Percentiles rank a stretch among this genome's conserved stretches.
phyloP scores from a whole-genome alignment of 176 grass and related monocot genomes.

The Dactylis glomerata region DNA sequence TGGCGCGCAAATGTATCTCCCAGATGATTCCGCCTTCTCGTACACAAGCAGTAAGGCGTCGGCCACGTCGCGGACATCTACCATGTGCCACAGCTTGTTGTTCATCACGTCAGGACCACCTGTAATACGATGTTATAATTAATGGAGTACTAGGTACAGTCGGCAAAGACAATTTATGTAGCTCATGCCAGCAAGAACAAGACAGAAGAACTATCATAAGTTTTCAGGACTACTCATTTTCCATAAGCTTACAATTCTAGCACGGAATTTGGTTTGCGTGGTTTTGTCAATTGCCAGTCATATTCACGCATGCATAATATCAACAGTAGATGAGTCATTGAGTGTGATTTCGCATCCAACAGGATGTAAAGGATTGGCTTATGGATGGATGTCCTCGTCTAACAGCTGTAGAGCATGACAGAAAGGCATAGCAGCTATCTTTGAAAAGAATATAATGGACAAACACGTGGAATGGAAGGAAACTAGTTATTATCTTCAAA shows the following conservation, averaged over 20 bases:
- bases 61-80: constrained; percentile 56
- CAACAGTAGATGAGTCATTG: background rate
- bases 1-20: constrained; percentile 39
- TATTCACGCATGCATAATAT: background rate
- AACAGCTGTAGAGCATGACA: constrained; percentile 16
- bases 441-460: background rate
- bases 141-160: background rate
- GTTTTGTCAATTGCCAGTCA: constrained; percentile 9
- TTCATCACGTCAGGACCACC: constrained; percentile 28
- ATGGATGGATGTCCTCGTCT: background rate
- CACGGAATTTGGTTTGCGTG: background rate
- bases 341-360: background rate
- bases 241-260: background rate
- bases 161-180: background rate
- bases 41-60: constrained; percentile 47
- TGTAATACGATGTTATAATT: background rate
- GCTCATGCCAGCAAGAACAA: background rate
- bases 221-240: background rate
- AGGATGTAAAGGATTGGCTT: constrained; percentile 23
- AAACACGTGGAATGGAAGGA: background rate
- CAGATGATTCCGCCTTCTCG: constrained; percentile 36
- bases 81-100: constrained; percentile 41
- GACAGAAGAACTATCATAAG: background rate
- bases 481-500: background rate
- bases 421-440: background rate